Base-by-base conservation (phyloP, 1,139 yeast species). In the Candida sp. region DNA sequence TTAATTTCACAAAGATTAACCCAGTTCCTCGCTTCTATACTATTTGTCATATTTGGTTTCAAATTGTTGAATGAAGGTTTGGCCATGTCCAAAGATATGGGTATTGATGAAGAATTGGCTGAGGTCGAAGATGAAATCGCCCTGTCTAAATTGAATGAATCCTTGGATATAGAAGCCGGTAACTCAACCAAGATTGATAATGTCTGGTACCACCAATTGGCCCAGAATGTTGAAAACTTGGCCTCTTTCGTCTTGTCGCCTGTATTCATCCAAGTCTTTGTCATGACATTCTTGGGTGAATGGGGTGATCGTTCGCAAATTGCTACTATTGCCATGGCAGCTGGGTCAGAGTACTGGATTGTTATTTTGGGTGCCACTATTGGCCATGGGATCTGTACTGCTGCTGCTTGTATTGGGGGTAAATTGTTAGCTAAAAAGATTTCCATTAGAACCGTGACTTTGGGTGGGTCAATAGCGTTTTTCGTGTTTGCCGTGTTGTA, bases 281-380 rank as follows among this genome's bases (percentile, higher is more conserved):
- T 84, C 43, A 91, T 95, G 98, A 89, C 97, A 2, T 95, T 95
- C 63, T 72, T 93, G 45, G 99, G 97, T 46, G 99, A 93, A 70
- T 90, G 98, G 96, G 99, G 99, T 41, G 99, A 93, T 64, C 82
- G 99, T 58, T 90, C 97, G 11, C 99, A 93, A 68, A 89, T 93
- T 43, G 97, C 98, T 33, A 95, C 97, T 36, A 90, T 93, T 57
- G 99, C 99, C 42, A 87, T 93, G 95, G 98, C 98, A 40, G 97
- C 99, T 1, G 97, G 97, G 34, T 84, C 90, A 33, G 88, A 90
- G 63, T 93, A 89, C 68, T 84, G 95, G 93, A 76, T 76, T 57
- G 96, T 91, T 40, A 88, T 93, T 39, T 54, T 84, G 38, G 99
- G 99, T 46, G 96, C 96, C 21, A 81, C 90, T 36, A 63, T 86